Evolutionary conservation across 78 protist genomes (phyloP), one percentile per base, ranked within the genome.

Genomic region (Dictyostelium purpureum): DNA sequence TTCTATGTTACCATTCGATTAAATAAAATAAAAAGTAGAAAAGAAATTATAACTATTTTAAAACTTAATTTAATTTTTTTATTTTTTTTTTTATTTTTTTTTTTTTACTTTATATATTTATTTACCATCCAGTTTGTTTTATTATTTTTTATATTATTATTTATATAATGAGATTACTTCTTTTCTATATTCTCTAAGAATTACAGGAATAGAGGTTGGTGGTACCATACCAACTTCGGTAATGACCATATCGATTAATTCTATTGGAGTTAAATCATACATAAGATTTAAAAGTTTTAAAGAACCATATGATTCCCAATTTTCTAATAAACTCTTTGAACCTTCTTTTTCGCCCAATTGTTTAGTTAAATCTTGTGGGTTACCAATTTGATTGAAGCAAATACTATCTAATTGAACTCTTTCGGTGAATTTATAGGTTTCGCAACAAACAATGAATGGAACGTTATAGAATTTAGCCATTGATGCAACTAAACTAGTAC

Each of bases 181-280:
- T 43, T 69, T 73, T 74, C 92, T 85, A 59, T 73, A 97, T 87
- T 98, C 99, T 37, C 99, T 94, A 45, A 98, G 52, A 40, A 98
- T 78, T 24, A 97, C 99, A 11, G 99, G 98, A 24, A 98, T 97
- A 0, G 99, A 97, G 6, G 99, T 97, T 26, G 99, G 97, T 14
- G 99, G 99, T 14, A 98, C 80, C 83, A 94, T 19, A 16, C 99
- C 99, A 65, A 96, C 89, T 87, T 98, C 99, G 19, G 99, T 96
- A 61, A 98, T 91, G 37, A 98, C 97, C 77, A 97, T 43, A 24
- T 90, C 82, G 21, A 99, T 73, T 45, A 83, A 96, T 49, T 98
- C 97, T 6, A 87, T 92, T n/a, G 99, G 99, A 21, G 99, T 98
- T 49, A 98, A 95, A 73, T 99, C 99, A 75, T 98, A 99, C 59